A percentile compares a stretch with the other conserved stretches of the same genome.
These are phyloP conservation scores for Chaetoscypha palmicola DNA, from an alignment of 2,329 filamentous ascomycete genomes.

Conservation along the genomic window DNA sequence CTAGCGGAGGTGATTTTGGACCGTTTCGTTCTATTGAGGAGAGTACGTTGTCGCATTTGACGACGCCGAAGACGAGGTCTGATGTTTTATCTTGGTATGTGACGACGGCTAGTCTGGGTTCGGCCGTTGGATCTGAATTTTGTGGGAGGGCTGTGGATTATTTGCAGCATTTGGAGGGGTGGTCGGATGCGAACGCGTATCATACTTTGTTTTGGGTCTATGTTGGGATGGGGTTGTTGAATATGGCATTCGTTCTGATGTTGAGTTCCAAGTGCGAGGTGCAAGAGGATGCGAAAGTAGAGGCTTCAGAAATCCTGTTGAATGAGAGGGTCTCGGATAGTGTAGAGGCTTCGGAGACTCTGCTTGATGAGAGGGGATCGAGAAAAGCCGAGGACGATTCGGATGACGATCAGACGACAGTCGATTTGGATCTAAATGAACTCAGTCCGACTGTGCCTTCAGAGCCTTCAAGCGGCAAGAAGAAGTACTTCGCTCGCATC, in stretches of 20 bases:
- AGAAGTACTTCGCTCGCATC: constrained; percentile 44
- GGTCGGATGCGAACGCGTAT: constrained; percentile 42
- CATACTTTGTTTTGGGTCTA: constrained; percentile 51
- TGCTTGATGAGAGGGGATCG: constrained; percentile 12
- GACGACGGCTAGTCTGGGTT: constrained; percentile 49
- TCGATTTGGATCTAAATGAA: not conserved
- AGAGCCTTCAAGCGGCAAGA: too few relatives aligned
- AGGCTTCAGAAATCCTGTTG: not conserved
- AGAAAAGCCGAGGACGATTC: constrained; percentile 7
- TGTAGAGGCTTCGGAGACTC: constrained; percentile 12
- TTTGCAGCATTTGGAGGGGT: constrained; percentile 37
- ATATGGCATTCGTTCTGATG: constrained; percentile 44
- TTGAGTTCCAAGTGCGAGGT: constrained; percentile 36
- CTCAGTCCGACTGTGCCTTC: too few relatives aligned
- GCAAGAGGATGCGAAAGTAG: too few relatives aligned
- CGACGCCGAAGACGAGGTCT: constrained; percentile 36
- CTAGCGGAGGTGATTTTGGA: constrained; percentile 54
- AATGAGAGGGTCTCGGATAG: not conserved
- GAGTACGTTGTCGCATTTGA: constrained; percentile 49
- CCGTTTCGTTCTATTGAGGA: constrained; percentile 56
- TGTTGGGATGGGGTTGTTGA: constrained; percentile 47
- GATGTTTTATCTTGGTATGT: constrained; percentile 56
- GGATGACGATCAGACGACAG: not conserved
- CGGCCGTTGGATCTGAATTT: constrained; percentile 49
- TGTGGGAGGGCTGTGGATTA: constrained; percentile 51